Evolutionary conservation across 2,329 filamentous ascomycete species (phyloP).

Genomic region (Fulvia fulva): DNA sequence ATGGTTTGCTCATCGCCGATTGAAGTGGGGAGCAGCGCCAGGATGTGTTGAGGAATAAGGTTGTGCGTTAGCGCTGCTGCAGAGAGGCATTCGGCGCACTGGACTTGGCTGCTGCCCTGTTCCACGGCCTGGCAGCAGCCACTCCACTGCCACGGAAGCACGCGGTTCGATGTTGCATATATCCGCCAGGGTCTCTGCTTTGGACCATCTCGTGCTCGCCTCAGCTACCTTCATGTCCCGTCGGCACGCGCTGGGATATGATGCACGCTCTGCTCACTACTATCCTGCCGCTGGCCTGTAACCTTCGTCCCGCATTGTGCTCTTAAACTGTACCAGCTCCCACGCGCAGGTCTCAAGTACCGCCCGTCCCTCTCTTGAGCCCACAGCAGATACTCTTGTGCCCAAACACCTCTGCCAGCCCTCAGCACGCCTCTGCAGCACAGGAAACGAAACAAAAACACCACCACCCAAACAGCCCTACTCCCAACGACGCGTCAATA

Average conservation of each 20-base stretch:
- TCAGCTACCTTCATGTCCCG: slow-evolving; percentile 11
- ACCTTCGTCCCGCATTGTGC: slow-evolving; percentile 13
- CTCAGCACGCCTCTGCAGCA: not conserved
- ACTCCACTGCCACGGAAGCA: slow-evolving; percentile 1
- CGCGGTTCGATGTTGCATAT: slow-evolving; percentile 2
- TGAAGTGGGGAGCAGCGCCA: not conserved
- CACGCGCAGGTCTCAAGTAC: not conserved
- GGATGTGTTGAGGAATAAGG: not conserved
- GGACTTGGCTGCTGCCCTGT: slow-evolving; percentile 1
- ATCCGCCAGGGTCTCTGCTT: slow-evolving; percentile 7
- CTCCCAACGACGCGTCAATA: not conserved
- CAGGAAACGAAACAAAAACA: not conserved
- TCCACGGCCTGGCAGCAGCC: not conserved
- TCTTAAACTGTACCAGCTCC: not conserved
- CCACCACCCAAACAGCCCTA: not conserved
- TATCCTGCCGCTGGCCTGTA: slow-evolving; percentile 17
- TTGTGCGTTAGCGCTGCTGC: slow-evolving; percentile 1
- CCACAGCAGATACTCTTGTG: not conserved
- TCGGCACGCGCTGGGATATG: slow-evolving; percentile 17
- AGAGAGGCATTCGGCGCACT: slow-evolving; percentile 1
- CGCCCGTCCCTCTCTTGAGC: not conserved
- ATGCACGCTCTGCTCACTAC: slow-evolving; percentile 15
- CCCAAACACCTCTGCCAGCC: not conserved
- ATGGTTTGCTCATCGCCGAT: slow-evolving; percentile 3
- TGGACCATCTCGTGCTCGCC: slow-evolving; percentile 1